phyloP scores from a whole-genome alignment of 1,139 yeast species.

The Kodamaea alishanica region DNA sequence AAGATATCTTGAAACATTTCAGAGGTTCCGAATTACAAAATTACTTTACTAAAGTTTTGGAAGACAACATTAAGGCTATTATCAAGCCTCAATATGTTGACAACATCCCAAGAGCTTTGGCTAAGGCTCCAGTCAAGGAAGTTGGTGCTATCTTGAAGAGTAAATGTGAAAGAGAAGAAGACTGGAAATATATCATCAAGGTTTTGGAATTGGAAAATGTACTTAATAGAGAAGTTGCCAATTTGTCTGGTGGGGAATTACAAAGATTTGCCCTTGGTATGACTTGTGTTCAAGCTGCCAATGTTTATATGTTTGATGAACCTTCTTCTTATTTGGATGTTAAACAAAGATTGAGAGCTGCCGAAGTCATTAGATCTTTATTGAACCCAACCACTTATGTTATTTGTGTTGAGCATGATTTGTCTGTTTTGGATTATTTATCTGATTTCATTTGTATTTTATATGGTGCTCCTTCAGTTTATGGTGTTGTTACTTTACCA shows the following conservation, averaged over 20 bases:
- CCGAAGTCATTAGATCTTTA: conserved; percentile 84
- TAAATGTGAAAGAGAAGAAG: conserved; percentile 63
- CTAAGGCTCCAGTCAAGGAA: conserved; percentile 78
- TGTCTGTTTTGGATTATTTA: conserved; percentile 91
- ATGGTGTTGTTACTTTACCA: conserved; percentile 96
- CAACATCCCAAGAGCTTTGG: conserved; percentile 90
- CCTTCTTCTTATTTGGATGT: conserved; percentile 98
- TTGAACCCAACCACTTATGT: conserved; percentile 74
- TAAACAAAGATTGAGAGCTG: conserved; percentile 97
- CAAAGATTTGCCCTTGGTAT: conserved; percentile 97
- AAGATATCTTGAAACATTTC: conserved; percentile 82
- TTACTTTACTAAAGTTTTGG: conserved; percentile 88
- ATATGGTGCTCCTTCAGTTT: conserved; percentile 96
- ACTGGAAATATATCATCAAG: conserved; percentile 58
- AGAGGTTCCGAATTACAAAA: conserved; percentile 97
- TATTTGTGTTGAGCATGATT: conserved; percentile 97
- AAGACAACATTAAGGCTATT: conserved; percentile 89
- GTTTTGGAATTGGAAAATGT: conserved; percentile 72
- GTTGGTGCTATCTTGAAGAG: conserved; percentile 81
- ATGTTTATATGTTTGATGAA: conserved; percentile 98
- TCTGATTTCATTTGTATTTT: conserved; percentile 95
- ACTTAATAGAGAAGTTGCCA: conserved; percentile 78
- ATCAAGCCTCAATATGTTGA: conserved; percentile 98
- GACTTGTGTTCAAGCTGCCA: conserved; percentile 93
- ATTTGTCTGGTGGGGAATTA: conserved; percentile 96